These are phyloP conservation scores for Biscutella laevigata DNA, from an alignment of 441 rosid genomes.

Conservation along the genomic window DNA sequence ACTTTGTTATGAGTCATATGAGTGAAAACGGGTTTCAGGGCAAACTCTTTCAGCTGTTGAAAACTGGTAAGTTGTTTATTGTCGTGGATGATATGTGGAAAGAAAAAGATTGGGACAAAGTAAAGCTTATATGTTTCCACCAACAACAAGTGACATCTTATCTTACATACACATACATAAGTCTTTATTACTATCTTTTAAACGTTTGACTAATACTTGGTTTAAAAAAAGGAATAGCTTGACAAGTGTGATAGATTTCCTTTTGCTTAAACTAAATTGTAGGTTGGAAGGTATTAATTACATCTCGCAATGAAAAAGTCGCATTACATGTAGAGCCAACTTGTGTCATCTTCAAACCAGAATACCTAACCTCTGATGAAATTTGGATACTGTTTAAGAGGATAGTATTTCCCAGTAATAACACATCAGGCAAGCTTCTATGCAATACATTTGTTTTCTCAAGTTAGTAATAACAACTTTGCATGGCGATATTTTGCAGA, in stretches of 20 bases:
- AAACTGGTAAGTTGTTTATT: not conserved
- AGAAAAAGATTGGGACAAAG: not conserved
- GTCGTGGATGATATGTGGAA: slow-evolving; percentile 7
- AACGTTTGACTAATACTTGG: too few relatives aligned
- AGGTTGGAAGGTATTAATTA: slow-evolving; percentile 24
- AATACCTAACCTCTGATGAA: not conserved
- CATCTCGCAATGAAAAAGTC: slow-evolving; percentile 18
- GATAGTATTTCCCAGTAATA: slow-evolving; percentile 2
- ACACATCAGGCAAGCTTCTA: not conserved
- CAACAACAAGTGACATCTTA: not conserved
- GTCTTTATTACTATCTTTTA: too few relatives aligned
- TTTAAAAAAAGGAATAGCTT: too few relatives aligned
- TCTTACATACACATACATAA: not conserved
- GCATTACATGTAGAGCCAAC: slow-evolving; percentile 9
- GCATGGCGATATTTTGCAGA: not conserved
- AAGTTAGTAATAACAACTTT: not conserved
- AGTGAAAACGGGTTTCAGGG: not conserved
- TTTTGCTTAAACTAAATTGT: not conserved
- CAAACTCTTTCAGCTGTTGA: not conserved
- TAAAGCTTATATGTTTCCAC: not conserved
- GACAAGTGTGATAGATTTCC: too few relatives aligned
- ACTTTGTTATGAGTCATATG: not conserved
- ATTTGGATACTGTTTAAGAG: slow-evolving; percentile 16
- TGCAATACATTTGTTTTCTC: too few relatives aligned
- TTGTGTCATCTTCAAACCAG: slow-evolving; percentile 8